Base-by-base conservation (phyloP, 1,139 yeast genomes). In the Yamadazyma buinensis region DNA sequence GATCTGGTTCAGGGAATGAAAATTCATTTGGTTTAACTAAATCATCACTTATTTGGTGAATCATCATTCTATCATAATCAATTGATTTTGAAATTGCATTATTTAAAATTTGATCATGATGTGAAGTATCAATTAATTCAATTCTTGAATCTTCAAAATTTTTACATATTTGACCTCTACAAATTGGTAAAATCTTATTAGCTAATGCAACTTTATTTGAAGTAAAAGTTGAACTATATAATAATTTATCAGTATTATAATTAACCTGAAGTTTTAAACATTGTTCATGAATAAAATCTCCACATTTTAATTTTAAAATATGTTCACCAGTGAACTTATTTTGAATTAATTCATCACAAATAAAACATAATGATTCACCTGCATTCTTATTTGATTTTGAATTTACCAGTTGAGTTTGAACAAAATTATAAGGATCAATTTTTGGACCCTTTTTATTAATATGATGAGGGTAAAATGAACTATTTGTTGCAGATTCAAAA, bases 241-340 rank as follows among this genome's bases (percentile, higher is more conserved):
- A 31, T 8, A 40, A 30, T 4, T 29, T 28, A 12, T 40, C 35
- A 10, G 42, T 22, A 8, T 35, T 37, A 19, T 13, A 38, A 17
- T 46, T 47, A 27, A 55, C 47, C 3, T 48, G 40, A 7, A 57
- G 35, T 7, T 40, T 46, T 32, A 64, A 57, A 40, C 74, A 67
- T 37, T 65, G 65, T 28, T 61, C 61, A 40, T 67, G 74, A 19
- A 64, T 48, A 32, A 48, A 55, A 38, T 66, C 71, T 3, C 70
- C 70, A 48, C 74, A 67, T 17, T 44, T 42, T 28, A 67, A 53
- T 26, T 56, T 55, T 12, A 67, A 45, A 11, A 66, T 42, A 26
- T 47, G 46, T 40, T 67, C 74, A n/a, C 53, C 48, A 10, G 47
- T 49, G n/a, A 67, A 51, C 30, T 57, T 61, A 11, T 59, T 53